Base-by-base conservation (phyloP, 1,284 basidiomycete genomes). In the Lentinula novae-zelandiae region DNA sequence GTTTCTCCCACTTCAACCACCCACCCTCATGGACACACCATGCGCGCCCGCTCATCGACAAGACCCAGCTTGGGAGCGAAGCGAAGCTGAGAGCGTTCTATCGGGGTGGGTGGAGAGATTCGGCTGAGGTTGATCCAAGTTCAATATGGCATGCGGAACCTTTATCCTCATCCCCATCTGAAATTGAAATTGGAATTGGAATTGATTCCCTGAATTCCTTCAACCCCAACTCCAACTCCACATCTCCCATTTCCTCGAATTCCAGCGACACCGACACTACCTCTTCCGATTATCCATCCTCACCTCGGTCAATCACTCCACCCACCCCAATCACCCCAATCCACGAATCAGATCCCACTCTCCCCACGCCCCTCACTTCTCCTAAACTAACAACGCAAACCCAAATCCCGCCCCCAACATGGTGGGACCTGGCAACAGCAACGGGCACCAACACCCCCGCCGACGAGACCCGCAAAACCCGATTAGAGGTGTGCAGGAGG, bases 371-470 rank as follows among this genome's bases (percentile, higher is more conserved):
- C 6, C 40, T n/a, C 13, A 22, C n/a, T 7, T 5, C 20, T 46
- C 44, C 20, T 9, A 44, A 44, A 15, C 17, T 5, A 17, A 46
- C 44, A 20, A 8, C 48, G 17, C 48, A 49, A 49, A 5, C 13
- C 17, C 33, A 31, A 52, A 15, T 9, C 50, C 31, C 31, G 15
- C 1, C 31, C 17, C 15, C 6, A n/a, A 73, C 83, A 58, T 90
- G 86, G 86, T 89, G 86, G 86, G 84, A 88, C 49, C 67, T 72
- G 12, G 84, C 84, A 42, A 72, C 89, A 10, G 84, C 84, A 42
- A 72, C 89, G 17, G 83, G 83, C 39, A 71, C 89, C n/a, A 76
- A 2, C 33, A 82, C 79, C 5, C 71, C 71, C n/a, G 70, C 83
- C 15, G 85, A 86, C 67, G 75, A 73, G 66, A 73, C 70, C 62